Evolutionary conservation across 768 basidiomycete species (phyloP).

Genomic region (Leccinum uliginosum): DNA sequence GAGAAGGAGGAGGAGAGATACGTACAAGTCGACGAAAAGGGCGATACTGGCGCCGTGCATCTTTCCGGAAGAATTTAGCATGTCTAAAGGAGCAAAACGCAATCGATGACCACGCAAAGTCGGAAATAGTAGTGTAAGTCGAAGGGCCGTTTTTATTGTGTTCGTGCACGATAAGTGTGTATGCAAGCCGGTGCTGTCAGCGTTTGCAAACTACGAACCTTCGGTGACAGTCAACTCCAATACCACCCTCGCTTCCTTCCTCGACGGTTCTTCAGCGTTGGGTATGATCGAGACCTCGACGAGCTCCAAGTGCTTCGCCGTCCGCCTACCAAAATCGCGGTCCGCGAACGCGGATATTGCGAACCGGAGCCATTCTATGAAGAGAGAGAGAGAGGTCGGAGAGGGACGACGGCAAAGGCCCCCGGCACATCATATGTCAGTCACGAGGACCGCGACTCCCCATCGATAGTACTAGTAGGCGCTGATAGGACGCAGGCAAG

Average conservation of each 20-base stretch:
- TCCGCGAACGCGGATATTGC: conserved; percentile 35
- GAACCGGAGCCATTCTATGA: conserved; percentile 33
- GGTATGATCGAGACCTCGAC: conserved; percentile 39
- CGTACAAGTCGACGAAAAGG: conserved; percentile 46
- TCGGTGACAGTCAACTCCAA: conserved; percentile 41
- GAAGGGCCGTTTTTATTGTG: too few relatives aligned
- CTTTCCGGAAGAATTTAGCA: conserved; percentile 36
- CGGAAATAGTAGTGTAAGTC: too few relatives aligned
- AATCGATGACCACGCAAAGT: too few relatives aligned
- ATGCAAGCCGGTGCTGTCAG: too few relatives aligned
- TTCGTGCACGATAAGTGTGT: too few relatives aligned
- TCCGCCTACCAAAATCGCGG: conserved; percentile 17
- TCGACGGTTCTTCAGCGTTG: conserved; percentile 33
- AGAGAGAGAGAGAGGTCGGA: not conserved
- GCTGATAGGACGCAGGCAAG: too few relatives aligned
- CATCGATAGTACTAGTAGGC: too few relatives aligned
- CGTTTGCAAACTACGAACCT: conserved; percentile 30
- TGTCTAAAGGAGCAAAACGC: conserved; percentile 31
- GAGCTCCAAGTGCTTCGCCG: conserved; percentile 14
- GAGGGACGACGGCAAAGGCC: too few relatives aligned
- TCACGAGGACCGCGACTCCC: too few relatives aligned
- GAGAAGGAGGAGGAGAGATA: not conserved
- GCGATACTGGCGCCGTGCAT: conserved; percentile 41
- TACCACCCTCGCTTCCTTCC: conserved; percentile 36
- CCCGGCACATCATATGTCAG: not conserved